Conservation (phyloP, 257 asterid species). For the Solanum tacnaense region DNA sequence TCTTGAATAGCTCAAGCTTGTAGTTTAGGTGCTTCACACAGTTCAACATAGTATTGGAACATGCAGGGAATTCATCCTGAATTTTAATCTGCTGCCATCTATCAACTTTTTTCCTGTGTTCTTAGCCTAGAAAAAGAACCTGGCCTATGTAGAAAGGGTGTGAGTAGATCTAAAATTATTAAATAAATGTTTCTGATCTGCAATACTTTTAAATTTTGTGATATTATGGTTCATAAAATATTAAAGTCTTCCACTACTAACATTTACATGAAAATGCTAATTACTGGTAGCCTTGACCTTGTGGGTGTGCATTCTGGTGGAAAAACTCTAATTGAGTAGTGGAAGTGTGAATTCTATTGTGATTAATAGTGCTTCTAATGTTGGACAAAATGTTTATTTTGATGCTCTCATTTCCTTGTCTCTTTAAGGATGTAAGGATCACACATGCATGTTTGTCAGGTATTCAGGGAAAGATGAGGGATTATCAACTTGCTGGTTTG, state of each 20-base stretch:
- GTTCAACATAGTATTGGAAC: neutral
- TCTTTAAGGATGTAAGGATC: neutral
- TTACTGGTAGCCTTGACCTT: neutral
- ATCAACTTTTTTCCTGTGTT: neutral
- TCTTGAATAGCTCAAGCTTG: neutral
- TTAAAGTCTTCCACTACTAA: neutral
- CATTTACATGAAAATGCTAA: neutral
- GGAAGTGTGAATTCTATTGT: neutral
- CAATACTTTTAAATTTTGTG: neutral
- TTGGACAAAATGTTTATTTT: neutral
- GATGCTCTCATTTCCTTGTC: neutral
- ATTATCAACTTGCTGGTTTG: conserved; percentile 97
- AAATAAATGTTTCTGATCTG: neutral
- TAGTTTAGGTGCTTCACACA: neutral
- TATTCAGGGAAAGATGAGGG: conserved; percentile 99
- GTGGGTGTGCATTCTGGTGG: neutral
- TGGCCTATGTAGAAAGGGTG: neutral
- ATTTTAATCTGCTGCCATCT: neutral
- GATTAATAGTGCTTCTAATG: neutral
- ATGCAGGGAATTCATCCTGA: neutral
- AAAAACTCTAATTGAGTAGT: neutral
- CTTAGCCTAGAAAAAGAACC: neutral
- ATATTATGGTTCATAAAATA: neutral
- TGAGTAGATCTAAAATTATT: neutral
- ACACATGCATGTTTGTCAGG: conserved; percentile 29